Base-by-base conservation (phyloP, 768 basidiomycete species). In the Termitomyces sp. region DNA sequence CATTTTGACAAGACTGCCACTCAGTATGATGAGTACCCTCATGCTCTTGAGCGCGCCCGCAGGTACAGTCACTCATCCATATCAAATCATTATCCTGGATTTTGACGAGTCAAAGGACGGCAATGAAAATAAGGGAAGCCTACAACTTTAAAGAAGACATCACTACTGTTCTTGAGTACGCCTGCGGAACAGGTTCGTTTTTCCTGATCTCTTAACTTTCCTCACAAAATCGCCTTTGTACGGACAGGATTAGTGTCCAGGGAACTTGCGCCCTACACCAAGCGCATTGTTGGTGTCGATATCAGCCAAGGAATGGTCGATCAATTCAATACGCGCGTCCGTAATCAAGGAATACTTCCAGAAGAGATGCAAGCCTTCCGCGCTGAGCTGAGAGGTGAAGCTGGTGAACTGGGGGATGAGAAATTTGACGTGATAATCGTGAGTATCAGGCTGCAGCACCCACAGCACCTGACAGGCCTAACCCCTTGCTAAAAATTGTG, bases 391-490 rank as follows among this genome's bases (percentile, higher is more conserved):
- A 77, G 79, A 60, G 79, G 79, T 6, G 68, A 65, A 42, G 76
- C 75, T 24, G 73, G 69, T 2, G 81, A 83, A 60, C 55, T 87
- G 8, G 75, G 75, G 15, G 81, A 77, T 5, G 67, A 69, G 54
- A 79, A 76, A 53, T 92, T 91, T 61, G 88, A 93, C 66, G 77
- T 89, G 41, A 73, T 89, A 57, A 79, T 86, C 7, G 90, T 92
- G 66, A 65, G 87, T 51, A 28, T 52, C 42, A n/a, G 12, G 37
- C 18, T 18, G 8, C 26, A 36, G 15, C 29, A 45, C 5, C n/a
- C 24, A 26, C 37, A 34, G 48, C 41, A 18, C 20, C 18, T n/a
- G n/a, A n/a, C n/a, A n/a, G n/a, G n/a, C n/a, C n/a, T 41, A 37
- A n/a, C 22, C 22, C 37, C 3, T 31, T 55, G 46, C 36, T 41